Evolutionary conservation across 108 stramenopile genomes (phyloP).

Genomic region (Fragilaria radians): DNA sequence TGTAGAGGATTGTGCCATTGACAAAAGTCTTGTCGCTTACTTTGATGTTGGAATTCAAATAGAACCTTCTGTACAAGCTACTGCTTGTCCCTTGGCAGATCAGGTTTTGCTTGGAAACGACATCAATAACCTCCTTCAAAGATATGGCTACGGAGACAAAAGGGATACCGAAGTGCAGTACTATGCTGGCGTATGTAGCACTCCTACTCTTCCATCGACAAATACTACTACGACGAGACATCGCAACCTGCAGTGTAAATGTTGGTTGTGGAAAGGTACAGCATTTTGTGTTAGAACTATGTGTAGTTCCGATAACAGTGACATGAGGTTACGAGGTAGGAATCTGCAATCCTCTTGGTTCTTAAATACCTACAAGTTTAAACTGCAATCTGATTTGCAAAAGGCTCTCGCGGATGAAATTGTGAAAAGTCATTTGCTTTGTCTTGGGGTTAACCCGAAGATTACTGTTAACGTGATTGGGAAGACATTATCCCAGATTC

Average conservation of each 20-base stretch:
- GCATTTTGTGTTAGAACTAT: no score
- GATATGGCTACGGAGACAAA: neutral
- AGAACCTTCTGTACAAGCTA: neutral
- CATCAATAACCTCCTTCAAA: neutral
- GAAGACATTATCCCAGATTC: neutral
- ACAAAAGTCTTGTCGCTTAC: neutral
- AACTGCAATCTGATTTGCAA: neutral
- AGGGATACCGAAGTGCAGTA: neutral
- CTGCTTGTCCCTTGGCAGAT: neutral
- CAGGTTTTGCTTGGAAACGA: neutral
- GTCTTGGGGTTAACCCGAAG: neutral
- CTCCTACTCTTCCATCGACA: neutral
- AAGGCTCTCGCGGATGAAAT: neutral
- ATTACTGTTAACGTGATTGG: neutral
- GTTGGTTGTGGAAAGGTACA: neutral
- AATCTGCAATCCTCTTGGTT: neutral
- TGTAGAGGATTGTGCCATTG: neutral
- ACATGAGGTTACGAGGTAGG: no score
- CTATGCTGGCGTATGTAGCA: neutral
- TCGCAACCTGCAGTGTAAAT: neutral
- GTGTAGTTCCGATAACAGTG: no score
- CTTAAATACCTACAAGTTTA: neutral
- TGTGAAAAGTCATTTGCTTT: neutral
- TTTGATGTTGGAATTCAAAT: neutral
- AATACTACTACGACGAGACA: neutral